Percentiles rank a stretch among this genome's conserved stretches.
Evolutionary conservation across 495 filamentous ascomycete species (phyloP).

Genomic region (Aspergillus incahuasiensis): DNA sequence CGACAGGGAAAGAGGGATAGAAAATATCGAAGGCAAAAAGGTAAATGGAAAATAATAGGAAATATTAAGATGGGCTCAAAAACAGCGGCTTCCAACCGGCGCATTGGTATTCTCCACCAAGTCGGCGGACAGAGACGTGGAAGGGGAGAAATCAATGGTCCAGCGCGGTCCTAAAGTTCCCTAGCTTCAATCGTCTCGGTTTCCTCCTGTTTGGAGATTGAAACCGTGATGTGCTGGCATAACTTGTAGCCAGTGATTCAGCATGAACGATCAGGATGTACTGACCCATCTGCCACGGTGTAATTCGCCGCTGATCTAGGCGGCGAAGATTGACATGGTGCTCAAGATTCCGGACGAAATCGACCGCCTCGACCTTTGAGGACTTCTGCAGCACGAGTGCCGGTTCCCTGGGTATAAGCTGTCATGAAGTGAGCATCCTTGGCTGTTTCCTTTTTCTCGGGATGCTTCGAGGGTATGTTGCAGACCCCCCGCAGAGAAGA

Average conservation of each 20-base stretch:
- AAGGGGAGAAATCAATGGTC: conserved; percentile 16
- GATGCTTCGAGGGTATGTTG: no score
- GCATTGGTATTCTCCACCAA: conserved; percentile 13
- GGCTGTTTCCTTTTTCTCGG: conserved; percentile 1
- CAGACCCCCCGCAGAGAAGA: conserved; percentile 25
- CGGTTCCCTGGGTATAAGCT: conserved; percentile 5
- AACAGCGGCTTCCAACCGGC: conserved; percentile 13
- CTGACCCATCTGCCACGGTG: conserved; percentile 44
- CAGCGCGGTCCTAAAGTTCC: conserved; percentile 17
- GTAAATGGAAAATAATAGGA: conserved; percentile 9
- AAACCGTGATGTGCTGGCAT: conserved; percentile 85
- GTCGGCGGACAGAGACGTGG: conserved; percentile 13
- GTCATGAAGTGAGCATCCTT: conserved; percentile 1
- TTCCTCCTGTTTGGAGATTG: conserved; percentile 23
- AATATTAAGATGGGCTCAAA: conserved; percentile 7
- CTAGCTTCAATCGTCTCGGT: conserved; percentile 24
- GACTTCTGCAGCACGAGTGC: conserved; percentile 16
- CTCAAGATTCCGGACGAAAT: conserved; percentile 19
- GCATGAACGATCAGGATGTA: conserved; percentile 52
- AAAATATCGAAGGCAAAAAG: conserved; percentile 9
- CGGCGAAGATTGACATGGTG: conserved; percentile 25
- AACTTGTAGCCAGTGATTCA: conserved; percentile 66
- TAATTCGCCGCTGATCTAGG: conserved; percentile 35
- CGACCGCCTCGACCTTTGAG: conserved; percentile 12
- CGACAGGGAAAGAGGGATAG: conserved; percentile 1